phyloP scores from a whole-genome alignment of 352 stramenopile species.

The Phytophthora sojae region DNA sequence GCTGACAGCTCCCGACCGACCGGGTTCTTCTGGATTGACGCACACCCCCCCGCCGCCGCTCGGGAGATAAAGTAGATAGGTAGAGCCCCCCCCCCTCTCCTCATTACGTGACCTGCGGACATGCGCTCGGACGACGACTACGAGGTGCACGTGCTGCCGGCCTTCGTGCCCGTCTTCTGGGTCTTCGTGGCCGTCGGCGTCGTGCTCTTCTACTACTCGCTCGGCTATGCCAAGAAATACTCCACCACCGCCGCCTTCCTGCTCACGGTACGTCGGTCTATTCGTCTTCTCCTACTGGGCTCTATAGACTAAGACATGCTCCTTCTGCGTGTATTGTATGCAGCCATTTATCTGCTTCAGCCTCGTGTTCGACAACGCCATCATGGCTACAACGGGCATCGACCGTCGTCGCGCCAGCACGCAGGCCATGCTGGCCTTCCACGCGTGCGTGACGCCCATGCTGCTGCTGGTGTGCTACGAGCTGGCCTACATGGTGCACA shows the following conservation, averaged over 20 bases:
- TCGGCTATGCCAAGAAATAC: conserved; percentile 84
- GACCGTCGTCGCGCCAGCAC: conserved; percentile 60
- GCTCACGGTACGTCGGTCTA: conserved; percentile 63
- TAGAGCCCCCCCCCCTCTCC: no score
- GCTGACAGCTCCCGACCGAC: background rate
- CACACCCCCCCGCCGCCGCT: background rate
- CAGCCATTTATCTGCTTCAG: conserved; percentile 86
- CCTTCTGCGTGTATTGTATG: background rate
- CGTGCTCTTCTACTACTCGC: conserved; percentile 78
- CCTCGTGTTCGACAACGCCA: conserved; percentile 80
- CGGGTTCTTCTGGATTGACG: conserved; percentile 18
- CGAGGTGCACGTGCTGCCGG: conserved; percentile 57
- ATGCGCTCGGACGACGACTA: conserved; percentile 30
- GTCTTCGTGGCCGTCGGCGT: conserved; percentile 62
- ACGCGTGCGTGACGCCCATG: conserved; percentile 85
- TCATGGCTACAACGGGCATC: conserved; percentile 83
- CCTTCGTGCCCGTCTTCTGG: conserved; percentile 75
- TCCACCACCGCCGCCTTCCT: conserved; percentile 76
- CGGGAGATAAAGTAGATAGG: no score
- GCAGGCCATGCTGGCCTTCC: conserved; percentile 83
- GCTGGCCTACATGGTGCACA: conserved; percentile 91
- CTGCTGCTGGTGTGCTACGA: conserved; percentile 91
- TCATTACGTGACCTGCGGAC: no score
- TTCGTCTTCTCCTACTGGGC: background rate
- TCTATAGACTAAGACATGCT: no score